Evolutionary conservation across 306 rosid genomes (phyloP).

Genomic region (Trifolium subterraneum): DNA sequence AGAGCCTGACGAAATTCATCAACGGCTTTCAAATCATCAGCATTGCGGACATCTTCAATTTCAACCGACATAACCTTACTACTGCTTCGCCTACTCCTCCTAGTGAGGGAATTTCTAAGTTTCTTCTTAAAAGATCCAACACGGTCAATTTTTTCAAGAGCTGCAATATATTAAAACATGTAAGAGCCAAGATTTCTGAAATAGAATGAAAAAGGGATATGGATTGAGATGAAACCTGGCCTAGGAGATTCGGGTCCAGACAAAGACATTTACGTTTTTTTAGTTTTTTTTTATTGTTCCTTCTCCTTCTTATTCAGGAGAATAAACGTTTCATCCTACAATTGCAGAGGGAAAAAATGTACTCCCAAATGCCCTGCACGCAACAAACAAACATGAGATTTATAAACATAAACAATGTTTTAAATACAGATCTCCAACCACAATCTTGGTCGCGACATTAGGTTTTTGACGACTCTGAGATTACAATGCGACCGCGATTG

Average conservation of each 20-base stretch:
- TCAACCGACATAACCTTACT: constrained; percentile 80
- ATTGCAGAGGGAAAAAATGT: constrained; percentile 40
- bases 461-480: neutral
- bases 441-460: neutral
- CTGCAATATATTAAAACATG: constrained; percentile 42
- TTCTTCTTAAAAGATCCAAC: constrained; percentile 65
- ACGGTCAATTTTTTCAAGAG: constrained; percentile 55
- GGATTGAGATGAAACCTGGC: constrained; percentile 38
- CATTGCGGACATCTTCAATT: constrained; percentile 75
- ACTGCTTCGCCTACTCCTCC: constrained; percentile 69
- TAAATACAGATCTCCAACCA: neutral
- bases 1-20: constrained; percentile 81
- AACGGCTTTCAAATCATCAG: constrained; percentile 67
- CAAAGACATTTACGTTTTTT: constrained; percentile 60
- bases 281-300: constrained; percentile 19
- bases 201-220: neutral
- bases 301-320: constrained; percentile 40
- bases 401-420: neutral
- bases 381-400: constrained; percentile 10
- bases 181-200: neutral
- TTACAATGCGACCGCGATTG: neutral
- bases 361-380: constrained; percentile 60
- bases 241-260: constrained; percentile 52
- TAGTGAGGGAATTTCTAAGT: constrained; percentile 64
- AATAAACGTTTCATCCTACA: constrained; percentile 59